A percentile compares a stretch with the other conserved stretches of the same genome.
These are phyloP conservation scores for Fusarium pseudograminearum DNA, from an alignment of 2,329 filamentous ascomycete genomes.

Conservation along the genomic window DNA sequence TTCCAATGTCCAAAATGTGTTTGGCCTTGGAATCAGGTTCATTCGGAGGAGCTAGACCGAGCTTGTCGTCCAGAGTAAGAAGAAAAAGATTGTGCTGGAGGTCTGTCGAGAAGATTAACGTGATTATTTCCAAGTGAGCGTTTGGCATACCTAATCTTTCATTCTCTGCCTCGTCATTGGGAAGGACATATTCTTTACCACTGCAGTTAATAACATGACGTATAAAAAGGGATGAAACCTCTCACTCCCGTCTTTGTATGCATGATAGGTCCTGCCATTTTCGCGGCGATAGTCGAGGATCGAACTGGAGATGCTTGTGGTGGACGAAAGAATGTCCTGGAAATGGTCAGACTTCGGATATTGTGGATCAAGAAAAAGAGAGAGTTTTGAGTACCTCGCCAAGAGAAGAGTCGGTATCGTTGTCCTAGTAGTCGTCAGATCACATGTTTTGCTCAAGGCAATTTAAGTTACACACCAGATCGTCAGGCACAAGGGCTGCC, in stretches of 20 bases:
- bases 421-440: not conserved
- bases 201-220: fast-evolving
- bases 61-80: constrained; percentile 28
- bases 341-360: fast-evolving
- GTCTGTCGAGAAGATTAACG: not conserved
- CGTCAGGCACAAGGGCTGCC: not conserved
- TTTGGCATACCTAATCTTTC: constrained; percentile 24
- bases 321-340: constrained; percentile 14
- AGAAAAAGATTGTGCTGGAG: constrained; percentile 37
- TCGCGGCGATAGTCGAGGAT: constrained; percentile 21
- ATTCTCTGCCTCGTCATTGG: constrained; percentile 37
- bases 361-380: fast-evolving
- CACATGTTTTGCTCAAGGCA: not conserved
- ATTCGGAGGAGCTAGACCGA: constrained; percentile 34
- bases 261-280: constrained; percentile 22
- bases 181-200: constrained; percentile 34
- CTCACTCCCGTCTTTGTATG: constrained; percentile 24
- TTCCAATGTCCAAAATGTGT: constrained; percentile 37
- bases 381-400: not conserved
- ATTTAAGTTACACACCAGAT: not conserved
- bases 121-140: fast-evolving
- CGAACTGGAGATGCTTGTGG: constrained; percentile 8
- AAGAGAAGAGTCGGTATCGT: constrained; percentile 17
- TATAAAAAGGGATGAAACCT: fast-evolving
- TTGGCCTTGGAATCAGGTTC: constrained; percentile 16